phyloP scores from a whole-genome alignment of 441 rosid species.

The California macrophylla region DNA sequence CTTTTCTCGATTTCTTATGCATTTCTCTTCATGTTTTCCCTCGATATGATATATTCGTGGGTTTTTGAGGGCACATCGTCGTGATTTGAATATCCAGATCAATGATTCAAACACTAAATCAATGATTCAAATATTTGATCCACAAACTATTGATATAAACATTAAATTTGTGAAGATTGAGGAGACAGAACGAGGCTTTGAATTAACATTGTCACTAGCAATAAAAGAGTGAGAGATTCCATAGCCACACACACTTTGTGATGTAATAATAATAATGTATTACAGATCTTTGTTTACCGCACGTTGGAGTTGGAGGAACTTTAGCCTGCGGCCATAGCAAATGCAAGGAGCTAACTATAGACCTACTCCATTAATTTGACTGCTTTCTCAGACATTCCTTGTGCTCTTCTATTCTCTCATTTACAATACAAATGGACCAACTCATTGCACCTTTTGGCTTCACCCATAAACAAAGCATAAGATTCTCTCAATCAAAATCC shows the following conservation, averaged over 20 bases:
- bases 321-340: not conserved
- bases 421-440: not conserved
- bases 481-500: not conserved
- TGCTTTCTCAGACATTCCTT: slow-evolving; percentile 2
- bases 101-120: too few species aligned
- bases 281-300: not conserved
- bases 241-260: not conserved
- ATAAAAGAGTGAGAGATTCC: not conserved
- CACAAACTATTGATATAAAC: too few species aligned
- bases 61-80: too few species aligned
- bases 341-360: not conserved
- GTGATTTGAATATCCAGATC: too few species aligned
- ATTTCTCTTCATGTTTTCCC: too few species aligned
- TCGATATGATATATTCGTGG: too few species aligned
- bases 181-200: not conserved
- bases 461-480: not conserved
- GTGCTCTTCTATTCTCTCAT: not conserved
- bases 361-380: not conserved
- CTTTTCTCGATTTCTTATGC: too few species aligned
- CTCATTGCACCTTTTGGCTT: not conserved
- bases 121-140: too few species aligned
- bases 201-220: not conserved
- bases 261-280: not conserved
- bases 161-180: not conserved
- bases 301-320: not conserved